These are phyloP conservation scores for Cydonia oblonga DNA, from an alignment of 331 rosid species.

Conservation along the genomic window DNA sequence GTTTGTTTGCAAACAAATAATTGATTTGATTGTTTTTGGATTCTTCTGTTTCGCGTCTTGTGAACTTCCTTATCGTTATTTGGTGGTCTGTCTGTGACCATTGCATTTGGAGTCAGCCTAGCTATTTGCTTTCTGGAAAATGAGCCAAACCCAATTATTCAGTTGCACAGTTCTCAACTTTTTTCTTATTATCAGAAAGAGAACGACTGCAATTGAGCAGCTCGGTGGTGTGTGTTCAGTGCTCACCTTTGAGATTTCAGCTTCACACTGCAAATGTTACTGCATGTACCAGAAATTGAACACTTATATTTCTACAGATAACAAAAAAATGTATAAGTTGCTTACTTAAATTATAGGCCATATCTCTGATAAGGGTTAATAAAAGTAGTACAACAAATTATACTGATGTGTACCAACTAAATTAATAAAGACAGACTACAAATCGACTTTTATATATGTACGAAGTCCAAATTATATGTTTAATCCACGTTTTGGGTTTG, in stretches of 20 bases:
- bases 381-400: too few relatives aligned
- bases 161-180: neutral
- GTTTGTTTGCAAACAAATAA: conserved; percentile 20
- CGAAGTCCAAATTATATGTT: too few relatives aligned
- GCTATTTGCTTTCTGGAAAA: neutral
- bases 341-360: too few relatives aligned
- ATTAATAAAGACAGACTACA: too few relatives aligned
- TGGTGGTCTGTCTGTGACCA: neutral
- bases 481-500: too few relatives aligned
- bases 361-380: too few relatives aligned
- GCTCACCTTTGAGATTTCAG: neutral
- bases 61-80: conserved; percentile 20
- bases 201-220: neutral
- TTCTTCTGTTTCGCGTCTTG: conserved; percentile 34
- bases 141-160: neutral
- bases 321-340: too few relatives aligned
- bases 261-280: neutral
- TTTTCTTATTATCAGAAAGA: neutral
- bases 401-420: too few relatives aligned
- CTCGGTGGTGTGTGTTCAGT: neutral
- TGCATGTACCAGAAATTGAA: too few relatives aligned
- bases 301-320: too few relatives aligned
- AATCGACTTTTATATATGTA: too few relatives aligned
- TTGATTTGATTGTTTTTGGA: conserved; percentile 30
- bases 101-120: neutral